Evolutionary conservation across 2,329 filamentous ascomycete genomes (phyloP).

Genomic region (Pseudopyricularia cyperi): DNA sequence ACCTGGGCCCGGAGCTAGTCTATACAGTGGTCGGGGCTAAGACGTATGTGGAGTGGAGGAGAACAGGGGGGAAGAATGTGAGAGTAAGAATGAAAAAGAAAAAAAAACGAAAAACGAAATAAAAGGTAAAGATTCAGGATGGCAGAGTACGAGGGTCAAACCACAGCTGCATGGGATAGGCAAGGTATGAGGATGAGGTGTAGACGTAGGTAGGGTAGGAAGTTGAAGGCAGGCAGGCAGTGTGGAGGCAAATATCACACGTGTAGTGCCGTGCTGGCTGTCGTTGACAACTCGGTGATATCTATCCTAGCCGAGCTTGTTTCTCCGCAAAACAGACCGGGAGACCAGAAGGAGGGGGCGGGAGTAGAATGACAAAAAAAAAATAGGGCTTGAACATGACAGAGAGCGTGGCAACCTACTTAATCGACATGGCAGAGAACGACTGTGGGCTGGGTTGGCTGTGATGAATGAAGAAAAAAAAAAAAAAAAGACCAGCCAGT

Average conservation of each 20-base stretch:
- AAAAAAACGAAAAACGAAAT: constrained; percentile 1
- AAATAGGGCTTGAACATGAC: constrained; percentile 3
- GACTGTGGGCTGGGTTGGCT: background rate
- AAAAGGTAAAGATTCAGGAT: constrained; percentile 3
- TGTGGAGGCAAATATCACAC: background rate
- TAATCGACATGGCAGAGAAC: constrained; percentile 25
- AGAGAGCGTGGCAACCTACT: constrained; percentile 13
- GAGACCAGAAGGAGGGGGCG: background rate
- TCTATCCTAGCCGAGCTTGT: background rate
- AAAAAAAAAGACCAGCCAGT: background rate
- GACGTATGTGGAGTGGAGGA: background rate
- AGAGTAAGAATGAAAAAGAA: constrained; percentile 5
- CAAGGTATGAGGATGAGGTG: background rate
- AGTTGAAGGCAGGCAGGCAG: background rate
- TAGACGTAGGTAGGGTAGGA: background rate
- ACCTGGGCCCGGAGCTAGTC: background rate
- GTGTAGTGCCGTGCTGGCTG: background rate
- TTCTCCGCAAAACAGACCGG: background rate
- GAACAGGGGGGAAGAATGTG: constrained; percentile 3
- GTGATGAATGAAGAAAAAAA: constrained; percentile 3
- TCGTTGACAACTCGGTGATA: background rate
- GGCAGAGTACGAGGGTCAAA: background rate
- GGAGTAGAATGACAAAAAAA: background rate
- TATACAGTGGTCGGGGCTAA: constrained; percentile 4
- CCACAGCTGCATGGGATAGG: background rate